phyloP scores from a whole-genome alignment of 345 rosid genomes.

The Brassica cretica region DNA sequence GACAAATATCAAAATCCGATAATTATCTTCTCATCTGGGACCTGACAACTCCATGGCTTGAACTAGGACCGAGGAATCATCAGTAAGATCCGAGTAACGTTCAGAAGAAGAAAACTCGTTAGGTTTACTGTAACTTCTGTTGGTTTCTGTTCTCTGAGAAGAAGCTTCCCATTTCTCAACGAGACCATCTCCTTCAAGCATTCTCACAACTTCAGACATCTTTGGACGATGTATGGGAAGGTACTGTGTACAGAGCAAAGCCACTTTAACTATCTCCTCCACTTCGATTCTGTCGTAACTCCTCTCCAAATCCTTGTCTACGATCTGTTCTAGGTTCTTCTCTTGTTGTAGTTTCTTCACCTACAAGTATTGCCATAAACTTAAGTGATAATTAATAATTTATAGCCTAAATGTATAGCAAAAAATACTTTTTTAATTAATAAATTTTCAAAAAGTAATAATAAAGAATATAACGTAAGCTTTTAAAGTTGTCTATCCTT shows the following conservation, averaged over 20 bases:
- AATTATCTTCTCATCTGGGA: constrained; percentile 62
- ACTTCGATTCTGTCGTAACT: constrained; percentile 71
- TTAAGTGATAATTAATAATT: neutral
- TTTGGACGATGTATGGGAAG: constrained; percentile 82
- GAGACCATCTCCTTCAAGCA: constrained; percentile 95
- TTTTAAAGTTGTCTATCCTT: neutral
- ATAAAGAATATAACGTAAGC: neutral
- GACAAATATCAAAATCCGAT: neutral
- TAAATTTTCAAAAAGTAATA: neutral
- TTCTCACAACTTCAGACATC: constrained; percentile 94
- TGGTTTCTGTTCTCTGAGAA: constrained; percentile 64
- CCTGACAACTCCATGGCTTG: constrained; percentile 97
- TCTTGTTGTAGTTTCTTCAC: constrained; percentile 86
- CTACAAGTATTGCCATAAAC: constrained; percentile 40
- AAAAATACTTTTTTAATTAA: neutral
- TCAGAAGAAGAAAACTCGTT: constrained; percentile 76
- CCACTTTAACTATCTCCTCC: constrained; percentile 86
- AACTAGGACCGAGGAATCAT: constrained; percentile 74
- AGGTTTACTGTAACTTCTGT: constrained; percentile 48
- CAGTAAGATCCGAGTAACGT: constrained; percentile 83
- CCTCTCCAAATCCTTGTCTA: constrained; percentile 80
- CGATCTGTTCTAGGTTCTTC: constrained; percentile 78
- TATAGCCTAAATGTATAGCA: neutral
- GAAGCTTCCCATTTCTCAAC: constrained; percentile 98
- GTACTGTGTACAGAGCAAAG: constrained; percentile 81